Conservation (phyloP, 2,329 filamentous ascomycete species). For the Aspergillus udagawae region DNA sequence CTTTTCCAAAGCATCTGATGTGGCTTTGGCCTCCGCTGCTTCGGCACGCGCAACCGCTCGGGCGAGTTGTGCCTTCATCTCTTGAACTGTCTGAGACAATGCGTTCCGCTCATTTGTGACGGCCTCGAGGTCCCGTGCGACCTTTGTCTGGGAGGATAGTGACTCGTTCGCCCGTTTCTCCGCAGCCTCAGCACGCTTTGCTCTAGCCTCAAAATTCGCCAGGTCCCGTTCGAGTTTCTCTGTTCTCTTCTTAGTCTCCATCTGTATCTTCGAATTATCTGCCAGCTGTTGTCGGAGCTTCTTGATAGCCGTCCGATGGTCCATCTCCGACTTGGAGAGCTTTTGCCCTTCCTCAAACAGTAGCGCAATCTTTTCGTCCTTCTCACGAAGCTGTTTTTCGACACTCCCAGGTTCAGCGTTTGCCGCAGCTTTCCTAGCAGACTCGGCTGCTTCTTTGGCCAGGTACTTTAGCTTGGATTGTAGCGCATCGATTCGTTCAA, state of each 20-base stretch:
- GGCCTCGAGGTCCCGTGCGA: constrained; percentile 56
- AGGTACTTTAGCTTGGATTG: constrained; percentile 89
- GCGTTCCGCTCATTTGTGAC: constrained; percentile 61
- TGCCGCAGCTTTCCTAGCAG: constrained; percentile 66
- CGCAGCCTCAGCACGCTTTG: constrained; percentile 57
- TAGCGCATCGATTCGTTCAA: constrained; percentile 86
- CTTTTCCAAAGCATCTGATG: constrained; percentile 63
- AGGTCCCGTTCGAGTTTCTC: constrained; percentile 56
- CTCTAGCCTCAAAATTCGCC: constrained; percentile 49
- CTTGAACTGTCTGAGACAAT: constrained; percentile 62
- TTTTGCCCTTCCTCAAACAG: constrained; percentile 91
- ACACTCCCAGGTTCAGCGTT: constrained; percentile 59
- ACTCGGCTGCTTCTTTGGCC: constrained; percentile 71
- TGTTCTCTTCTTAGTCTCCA: constrained; percentile 53
- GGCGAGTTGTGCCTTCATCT: constrained; percentile 66
- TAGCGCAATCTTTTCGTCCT: constrained; percentile 83
- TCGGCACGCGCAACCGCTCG: constrained; percentile 65
- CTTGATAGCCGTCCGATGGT: constrained; percentile 77
- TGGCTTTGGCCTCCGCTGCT: constrained; percentile 61
- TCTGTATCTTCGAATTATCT: constrained; percentile 50
- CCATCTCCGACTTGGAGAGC: constrained; percentile 79
- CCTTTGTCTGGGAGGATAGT: constrained; percentile 48
- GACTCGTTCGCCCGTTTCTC: constrained; percentile 56
- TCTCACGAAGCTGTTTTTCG: constrained; percentile 80
- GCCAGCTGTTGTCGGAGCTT: constrained; percentile 59